Conservation (phyloP, 139 green algal genomes). For the Picocystis salinarum region DNA sequence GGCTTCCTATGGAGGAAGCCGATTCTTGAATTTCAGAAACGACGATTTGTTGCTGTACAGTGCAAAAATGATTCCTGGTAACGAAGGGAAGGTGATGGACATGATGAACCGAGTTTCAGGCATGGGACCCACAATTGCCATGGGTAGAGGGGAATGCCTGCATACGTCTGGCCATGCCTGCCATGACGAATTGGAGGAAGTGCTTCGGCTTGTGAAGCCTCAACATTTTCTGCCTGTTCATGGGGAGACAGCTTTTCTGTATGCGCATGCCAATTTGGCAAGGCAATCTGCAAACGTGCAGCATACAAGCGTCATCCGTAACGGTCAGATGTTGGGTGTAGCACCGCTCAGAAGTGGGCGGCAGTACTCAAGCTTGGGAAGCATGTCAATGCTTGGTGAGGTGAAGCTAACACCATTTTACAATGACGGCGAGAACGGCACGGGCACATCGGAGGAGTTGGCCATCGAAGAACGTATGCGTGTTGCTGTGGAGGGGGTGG, state of each 20-base stretch:
- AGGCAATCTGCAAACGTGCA: constrained; percentile 24
- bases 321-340: constrained; percentile 90
- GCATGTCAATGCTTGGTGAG: constrained; percentile 42
- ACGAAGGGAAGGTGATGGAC: constrained; percentile 49
- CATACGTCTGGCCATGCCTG: constrained; percentile 60
- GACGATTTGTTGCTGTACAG: constrained; percentile 84
- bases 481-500: constrained; percentile 72
- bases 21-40: constrained; percentile 51
- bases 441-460: constrained; percentile 66
- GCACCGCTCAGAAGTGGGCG: neutral
- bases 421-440: constrained; percentile 82
- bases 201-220: constrained; percentile 71
- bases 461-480: constrained; percentile 55
- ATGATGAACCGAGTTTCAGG: constrained; percentile 89
- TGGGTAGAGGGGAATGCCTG: constrained; percentile 51
- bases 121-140: constrained; percentile 49
- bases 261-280: constrained; percentile 69
- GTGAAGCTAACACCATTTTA: constrained; percentile 57
- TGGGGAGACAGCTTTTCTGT: constrained; percentile 90
- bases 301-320: constrained; percentile 71
- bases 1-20: constrained; percentile 42
- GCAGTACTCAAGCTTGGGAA: constrained; percentile 6
- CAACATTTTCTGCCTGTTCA: constrained; percentile 97
- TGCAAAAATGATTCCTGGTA: constrained; percentile 47
- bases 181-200: constrained; percentile 57